A percentile compares a stretch with the other conserved stretches of the same genome.
Evolutionary conservation across 345 rosid genomes (phyloP).

Genomic region (Eucalyptus sp.): DNA sequence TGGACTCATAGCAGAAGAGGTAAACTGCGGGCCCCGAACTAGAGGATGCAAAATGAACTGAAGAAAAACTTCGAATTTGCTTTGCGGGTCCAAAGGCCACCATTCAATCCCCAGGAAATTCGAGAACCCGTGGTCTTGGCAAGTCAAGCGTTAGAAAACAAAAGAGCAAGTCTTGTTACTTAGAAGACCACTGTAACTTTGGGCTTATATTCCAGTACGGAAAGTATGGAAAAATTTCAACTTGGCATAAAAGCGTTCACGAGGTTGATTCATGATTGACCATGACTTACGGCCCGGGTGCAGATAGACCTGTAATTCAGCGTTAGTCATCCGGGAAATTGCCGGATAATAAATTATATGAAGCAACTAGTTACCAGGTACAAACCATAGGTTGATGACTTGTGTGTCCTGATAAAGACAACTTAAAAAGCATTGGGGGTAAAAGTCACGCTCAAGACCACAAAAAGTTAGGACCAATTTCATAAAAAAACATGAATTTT

Average conservation of each 20-base stretch:
- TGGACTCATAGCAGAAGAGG: not conserved
- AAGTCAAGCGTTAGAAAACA: no score
- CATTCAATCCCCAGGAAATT: no score
- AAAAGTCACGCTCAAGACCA: not conserved
- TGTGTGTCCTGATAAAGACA: not conserved
- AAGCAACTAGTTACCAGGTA: not conserved
- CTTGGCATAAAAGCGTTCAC: no score
- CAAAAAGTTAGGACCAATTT: no score
- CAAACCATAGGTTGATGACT: not conserved
- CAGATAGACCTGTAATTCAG: not conserved
- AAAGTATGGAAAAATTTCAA: no score
- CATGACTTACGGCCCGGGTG: not conserved
- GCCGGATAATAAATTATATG: not conserved
- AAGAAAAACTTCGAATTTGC: no score
- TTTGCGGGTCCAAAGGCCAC: no score
- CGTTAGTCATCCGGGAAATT: no score
- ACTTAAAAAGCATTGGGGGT: not conserved
- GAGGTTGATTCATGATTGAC: not conserved
- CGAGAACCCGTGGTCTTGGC: no score
- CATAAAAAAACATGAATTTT: no score
- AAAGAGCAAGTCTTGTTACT: fast-evolving
- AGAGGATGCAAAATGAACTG: not conserved
- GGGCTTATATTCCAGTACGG: no score
- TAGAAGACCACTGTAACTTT: fast-evolving
- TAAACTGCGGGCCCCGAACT: no score